These are phyloP conservation scores for Dictyophora rubrovolvata DNA, from an alignment of 768 basidiomycete species.

Conservation along the genomic window DNA sequence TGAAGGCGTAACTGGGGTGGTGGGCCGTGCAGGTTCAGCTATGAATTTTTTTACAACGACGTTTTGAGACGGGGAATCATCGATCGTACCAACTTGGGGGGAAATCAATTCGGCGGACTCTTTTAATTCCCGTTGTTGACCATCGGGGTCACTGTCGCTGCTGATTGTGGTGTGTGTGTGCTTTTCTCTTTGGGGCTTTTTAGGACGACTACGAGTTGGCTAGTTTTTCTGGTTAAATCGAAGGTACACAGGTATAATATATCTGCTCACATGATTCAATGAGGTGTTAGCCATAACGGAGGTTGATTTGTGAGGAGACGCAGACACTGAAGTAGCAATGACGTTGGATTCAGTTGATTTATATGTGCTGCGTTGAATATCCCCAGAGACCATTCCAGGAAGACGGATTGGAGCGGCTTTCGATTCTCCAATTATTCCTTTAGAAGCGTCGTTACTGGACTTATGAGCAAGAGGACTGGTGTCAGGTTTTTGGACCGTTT, in stretches of 20 bases:
- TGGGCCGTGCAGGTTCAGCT: neutral
- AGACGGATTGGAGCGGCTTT: conserved; percentile 3
- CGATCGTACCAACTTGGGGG: neutral
- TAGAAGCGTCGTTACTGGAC: neutral
- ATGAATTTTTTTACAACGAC: neutral
- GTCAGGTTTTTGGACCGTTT: neutral
- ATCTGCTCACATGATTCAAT: conserved; percentile 3
- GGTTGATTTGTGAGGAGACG: neutral
- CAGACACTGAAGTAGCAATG: neutral
- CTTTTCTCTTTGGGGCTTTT: neutral
- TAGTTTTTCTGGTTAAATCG: neutral
- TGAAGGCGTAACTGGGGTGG: neutral
- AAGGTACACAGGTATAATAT: neutral
- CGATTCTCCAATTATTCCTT: neutral
- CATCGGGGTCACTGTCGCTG: neutral
- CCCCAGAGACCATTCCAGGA: conserved; percentile 1
- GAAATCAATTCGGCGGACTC: neutral
- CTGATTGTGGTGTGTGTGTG: neutral
- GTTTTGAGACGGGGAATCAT: neutral
- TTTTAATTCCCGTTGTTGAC: neutral
- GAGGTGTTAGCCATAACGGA: neutral
- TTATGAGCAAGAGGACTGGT: neutral
- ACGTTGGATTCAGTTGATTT: too few relatives aligned
- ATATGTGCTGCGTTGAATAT: neutral
- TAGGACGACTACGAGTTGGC: conserved; percentile 9